Evolutionary conservation across 495 filamentous ascomycete genomes (phyloP).

Genomic region (Cercophora sp.): DNA sequence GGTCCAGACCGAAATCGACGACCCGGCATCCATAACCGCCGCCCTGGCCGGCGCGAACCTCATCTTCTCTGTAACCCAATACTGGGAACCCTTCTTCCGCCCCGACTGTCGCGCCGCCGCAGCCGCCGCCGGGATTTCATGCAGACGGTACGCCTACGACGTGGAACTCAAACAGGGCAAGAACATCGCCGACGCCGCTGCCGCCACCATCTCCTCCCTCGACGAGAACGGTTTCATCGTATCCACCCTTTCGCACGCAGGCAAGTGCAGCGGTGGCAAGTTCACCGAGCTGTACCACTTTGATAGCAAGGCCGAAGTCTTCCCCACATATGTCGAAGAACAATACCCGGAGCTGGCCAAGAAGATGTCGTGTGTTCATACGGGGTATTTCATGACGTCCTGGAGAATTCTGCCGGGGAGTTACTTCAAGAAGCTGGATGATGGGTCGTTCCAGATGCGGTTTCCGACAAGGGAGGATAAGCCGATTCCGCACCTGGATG

Average conservation of each 20-base stretch:
- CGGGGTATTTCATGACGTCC: constrained; percentile 42
- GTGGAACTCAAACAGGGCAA: constrained; percentile 48
- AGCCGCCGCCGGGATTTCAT: constrained; percentile 21
- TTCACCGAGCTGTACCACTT: constrained; percentile 41
- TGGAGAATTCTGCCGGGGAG: constrained; percentile 33
- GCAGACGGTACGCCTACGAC: constrained; percentile 44
- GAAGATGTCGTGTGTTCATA: constrained; percentile 47
- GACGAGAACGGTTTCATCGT: constrained; percentile 44
- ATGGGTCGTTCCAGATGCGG: constrained; percentile 36
- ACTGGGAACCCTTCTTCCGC: constrained; percentile 43
- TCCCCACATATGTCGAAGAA: constrained; percentile 35
- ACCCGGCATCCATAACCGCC: constrained; percentile 32
- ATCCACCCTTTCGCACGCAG: constrained; percentile 37
- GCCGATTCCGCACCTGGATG: constrained; percentile 35
- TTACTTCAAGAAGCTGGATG: constrained; percentile 36
- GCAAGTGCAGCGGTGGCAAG: constrained; percentile 34
- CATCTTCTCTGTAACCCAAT: constrained; percentile 51
- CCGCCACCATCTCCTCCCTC: constrained; percentile 38
- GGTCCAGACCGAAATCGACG: constrained; percentile 40
- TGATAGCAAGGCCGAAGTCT: constrained; percentile 41
- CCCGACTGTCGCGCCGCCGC: constrained; percentile 26
- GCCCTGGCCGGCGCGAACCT: constrained; percentile 44
- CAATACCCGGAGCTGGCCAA: constrained; percentile 37
- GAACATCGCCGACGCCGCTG: constrained; percentile 52
- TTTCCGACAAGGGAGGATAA: constrained; percentile 30